These are phyloP conservation scores for Metschnikowia amazonensis DNA, from an alignment of 805 yeast species.

Conservation along the genomic window DNA sequence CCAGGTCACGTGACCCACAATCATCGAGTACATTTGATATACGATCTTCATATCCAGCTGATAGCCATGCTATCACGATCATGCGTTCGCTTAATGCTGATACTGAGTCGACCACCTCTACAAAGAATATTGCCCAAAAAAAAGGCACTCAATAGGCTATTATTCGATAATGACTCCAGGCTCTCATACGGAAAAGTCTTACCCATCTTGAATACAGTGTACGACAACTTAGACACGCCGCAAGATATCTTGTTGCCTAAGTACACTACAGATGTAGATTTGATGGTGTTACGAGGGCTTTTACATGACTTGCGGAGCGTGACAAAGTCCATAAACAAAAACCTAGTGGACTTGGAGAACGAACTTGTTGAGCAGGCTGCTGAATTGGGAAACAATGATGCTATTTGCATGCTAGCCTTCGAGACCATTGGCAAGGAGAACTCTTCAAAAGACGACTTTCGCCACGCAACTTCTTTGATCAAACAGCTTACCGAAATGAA, in stretches of 20 bases:
- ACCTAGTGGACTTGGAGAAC: slow-evolving; percentile 61
- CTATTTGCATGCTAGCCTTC: slow-evolving; percentile 69
- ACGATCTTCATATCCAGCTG: neutral
- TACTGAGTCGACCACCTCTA: slow-evolving; percentile 24
- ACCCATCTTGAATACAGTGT: slow-evolving; percentile 51
- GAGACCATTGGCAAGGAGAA: slow-evolving; percentile 43
- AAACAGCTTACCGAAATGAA: slow-evolving; percentile 51
- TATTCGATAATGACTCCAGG: slow-evolving; percentile 65
- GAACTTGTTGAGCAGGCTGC: slow-evolving; percentile 80
- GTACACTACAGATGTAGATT: slow-evolving; percentile 50
- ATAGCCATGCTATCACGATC: slow-evolving; percentile 3
- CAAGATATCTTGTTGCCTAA: slow-evolving; percentile 38
- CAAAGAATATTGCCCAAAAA: slow-evolving; percentile 50
- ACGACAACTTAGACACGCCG: slow-evolving; percentile 44
- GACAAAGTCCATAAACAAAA: slow-evolving; percentile 55
- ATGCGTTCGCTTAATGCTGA: slow-evolving; percentile 7
- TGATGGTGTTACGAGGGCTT: slow-evolving; percentile 65
- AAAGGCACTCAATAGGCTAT: slow-evolving; percentile 50
- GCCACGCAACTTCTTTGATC: slow-evolving; percentile 60
- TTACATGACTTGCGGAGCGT: slow-evolving; percentile 57
- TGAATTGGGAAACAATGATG: slow-evolving; percentile 76
- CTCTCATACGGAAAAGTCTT: slow-evolving; percentile 50
- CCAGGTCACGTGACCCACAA: neutral
- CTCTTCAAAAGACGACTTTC: slow-evolving; percentile 48
- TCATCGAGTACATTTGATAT: neutral